Base-by-base conservation (phyloP, 306 rosid genomes). In the Ceratonia siliqua region DNA sequence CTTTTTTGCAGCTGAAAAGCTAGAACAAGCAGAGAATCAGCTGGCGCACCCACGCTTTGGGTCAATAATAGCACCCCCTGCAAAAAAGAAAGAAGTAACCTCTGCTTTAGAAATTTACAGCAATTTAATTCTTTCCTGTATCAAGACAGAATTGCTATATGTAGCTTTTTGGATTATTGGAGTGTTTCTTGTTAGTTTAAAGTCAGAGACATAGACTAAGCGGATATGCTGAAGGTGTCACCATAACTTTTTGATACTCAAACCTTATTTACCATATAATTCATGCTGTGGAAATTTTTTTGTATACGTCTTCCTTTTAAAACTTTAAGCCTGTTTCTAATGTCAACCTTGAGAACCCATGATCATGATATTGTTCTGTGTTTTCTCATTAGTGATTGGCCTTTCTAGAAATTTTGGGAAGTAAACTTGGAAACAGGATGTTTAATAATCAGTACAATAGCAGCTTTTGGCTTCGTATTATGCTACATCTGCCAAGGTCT, bases 11-110 rank as follows among this genome's bases (percentile, higher is more conserved):
- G 99, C 98, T 81, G 99, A 95, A 79, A 95, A 95, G 86, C 83
- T 95, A 78, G 99, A 95, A 84, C 99, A 95, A 76, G 96, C 94
- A 1, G 99, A 92, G 90, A 90, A 86, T 80, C 99, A 92, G 62
- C 81, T 95, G 87, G 85, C 99, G 18, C 97, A 92, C 85, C 84
- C 98, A 28, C 98, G 99, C 82, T 89, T 89, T 42, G 99, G 99
- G 35, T 88, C 98, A 50, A 62, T 95, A 25, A 72, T 95, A 43
- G 90, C 96, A 52, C 90, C 98, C 38, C 41, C 95, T 50, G 93
- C 85, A 14, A 90, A 90, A 74, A 95, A 95, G 92, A 92, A 92
- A 79, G 99, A 57, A 68, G 78, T 52, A 14, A 22, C 43, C 76
- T 3, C 24, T 79, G 21, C 77, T 22, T 17, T 17, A 55, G 21